Conservation (phyloP, 2,329 filamentous ascomycete genomes). For the Simplicillium aogashimaense region DNA sequence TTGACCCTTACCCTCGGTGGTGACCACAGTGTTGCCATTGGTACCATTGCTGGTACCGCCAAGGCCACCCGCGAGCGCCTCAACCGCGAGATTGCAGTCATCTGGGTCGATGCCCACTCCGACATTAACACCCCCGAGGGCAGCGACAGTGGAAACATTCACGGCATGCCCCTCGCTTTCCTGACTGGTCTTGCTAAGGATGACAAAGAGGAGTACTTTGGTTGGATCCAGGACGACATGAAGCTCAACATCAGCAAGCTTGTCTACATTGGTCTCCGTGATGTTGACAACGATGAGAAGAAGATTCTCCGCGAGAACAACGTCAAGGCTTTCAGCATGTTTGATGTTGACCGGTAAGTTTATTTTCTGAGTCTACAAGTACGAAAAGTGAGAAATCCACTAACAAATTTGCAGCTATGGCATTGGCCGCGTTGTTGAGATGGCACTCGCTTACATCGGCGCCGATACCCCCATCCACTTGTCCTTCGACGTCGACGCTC, state of each 20-base stretch:
- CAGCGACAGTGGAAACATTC: conserved; percentile 83
- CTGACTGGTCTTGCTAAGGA: conserved; percentile 75
- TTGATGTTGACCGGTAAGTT: conserved; percentile 79
- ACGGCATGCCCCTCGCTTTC: conserved; percentile 96
- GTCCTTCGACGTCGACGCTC: conserved; percentile 91
- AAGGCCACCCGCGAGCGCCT: conserved; percentile 79
- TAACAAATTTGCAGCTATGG: conserved; percentile 51
- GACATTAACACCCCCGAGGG: conserved; percentile 97
- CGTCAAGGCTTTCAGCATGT: conserved; percentile 97
- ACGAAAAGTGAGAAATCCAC: conserved; percentile 5
- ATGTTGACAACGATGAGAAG: conserved; percentile 93
- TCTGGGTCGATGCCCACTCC: conserved; percentile 97
- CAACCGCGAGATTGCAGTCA: conserved; percentile 77
- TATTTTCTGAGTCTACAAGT: background rate
- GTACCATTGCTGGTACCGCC: conserved; percentile 79
- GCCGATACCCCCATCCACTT: conserved; percentile 92
- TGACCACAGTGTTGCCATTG: conserved; percentile 94
- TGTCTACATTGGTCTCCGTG: conserved; percentile 91
- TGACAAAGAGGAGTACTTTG: conserved; percentile 70
- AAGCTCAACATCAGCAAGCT: conserved; percentile 67
- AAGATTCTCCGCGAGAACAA: conserved; percentile 76
- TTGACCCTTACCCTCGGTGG: conserved; percentile 90
- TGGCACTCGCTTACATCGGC: conserved; percentile 95
- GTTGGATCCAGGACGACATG: conserved; percentile 74
- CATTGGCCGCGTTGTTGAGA: conserved; percentile 92